Base-by-base conservation (phyloP, 75 land plant genomes). In the Gnetum montanum region DNA sequence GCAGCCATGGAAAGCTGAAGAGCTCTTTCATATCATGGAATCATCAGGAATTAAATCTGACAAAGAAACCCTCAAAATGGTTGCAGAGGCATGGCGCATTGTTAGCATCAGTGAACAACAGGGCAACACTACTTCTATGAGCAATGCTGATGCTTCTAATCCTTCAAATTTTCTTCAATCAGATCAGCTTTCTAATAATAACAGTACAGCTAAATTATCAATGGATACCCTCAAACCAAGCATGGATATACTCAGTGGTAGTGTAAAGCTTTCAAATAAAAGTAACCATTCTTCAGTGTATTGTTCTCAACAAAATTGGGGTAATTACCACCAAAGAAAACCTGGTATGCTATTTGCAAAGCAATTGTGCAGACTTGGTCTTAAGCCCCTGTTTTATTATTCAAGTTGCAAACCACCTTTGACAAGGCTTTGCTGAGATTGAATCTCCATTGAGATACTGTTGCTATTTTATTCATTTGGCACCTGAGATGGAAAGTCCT, bases 31-130 rank as follows among this genome's bases (percentile, higher is more conserved):
- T 49, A 27, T 54, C 1, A 86, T 86, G 88, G 57, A 67, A 33
- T 55, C 49, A n/a, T 45, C 38, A 23, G 70, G 73, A 13, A 59
- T 86, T 16, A 13, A 31, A 3, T 84, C 80, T 4, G 73, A 65
- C 27, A 56, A 63, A 28, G 70, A 59, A 36, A 74, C 74, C 40
- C 30, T 80, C 22, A 52, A 63, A 48, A 68, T 86, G 23, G 72
- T 90, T 41, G 91, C 87, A 4, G 84, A 74, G 1, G 79, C 88
- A 7, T 90, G 96, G 96, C 61, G 73, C 16, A 67, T 77, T 36
- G 54, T 80, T 57, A 91, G 96, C 23, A 54, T 82, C 20, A 31
- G 7, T 4, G 59, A 78, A 26, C 85, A 88, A 48, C 80, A 80
- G 7, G 50, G 59, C 27, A 65, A 80, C n/a, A n/a, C n/a, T n/a